These are phyloP conservation scores for Chrysosporium queenslandicum DNA, from an alignment of 2,329 filamentous ascomycete genomes.

Conservation along the genomic window DNA sequence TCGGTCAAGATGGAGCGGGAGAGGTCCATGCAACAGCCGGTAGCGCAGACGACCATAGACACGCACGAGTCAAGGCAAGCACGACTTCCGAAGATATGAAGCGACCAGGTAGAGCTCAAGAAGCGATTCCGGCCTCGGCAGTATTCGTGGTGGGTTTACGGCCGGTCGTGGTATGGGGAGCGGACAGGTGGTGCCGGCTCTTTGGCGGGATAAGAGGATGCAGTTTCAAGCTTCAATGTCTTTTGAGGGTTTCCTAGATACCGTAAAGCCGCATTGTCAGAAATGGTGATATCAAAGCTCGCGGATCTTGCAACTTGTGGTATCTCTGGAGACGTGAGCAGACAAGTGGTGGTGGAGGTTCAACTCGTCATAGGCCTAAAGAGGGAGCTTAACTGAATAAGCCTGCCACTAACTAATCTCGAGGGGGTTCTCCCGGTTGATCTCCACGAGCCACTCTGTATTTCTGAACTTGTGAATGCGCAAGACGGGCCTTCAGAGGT, in stretches of 20 bases:
- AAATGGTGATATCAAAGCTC: background rate
- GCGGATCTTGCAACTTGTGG: background rate
- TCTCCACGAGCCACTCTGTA: too few species aligned
- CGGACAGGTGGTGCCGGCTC: slow-evolving; percentile 3
- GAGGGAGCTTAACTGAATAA: background rate
- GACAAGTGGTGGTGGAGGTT: background rate
- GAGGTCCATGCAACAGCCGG: background rate
- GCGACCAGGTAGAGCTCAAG: background rate
- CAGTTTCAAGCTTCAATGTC: background rate
- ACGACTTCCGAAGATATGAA: background rate
- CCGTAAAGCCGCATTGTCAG: background rate
- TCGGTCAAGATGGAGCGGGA: background rate
- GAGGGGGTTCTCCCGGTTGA: background rate
- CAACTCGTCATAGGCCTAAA: background rate
- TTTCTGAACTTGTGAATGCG: too few species aligned
- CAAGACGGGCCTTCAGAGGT: too few species aligned
- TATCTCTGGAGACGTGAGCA: background rate
- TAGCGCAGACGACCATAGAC: background rate
- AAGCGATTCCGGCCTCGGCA: background rate
- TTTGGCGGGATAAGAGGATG: background rate
- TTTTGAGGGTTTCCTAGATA: background rate
- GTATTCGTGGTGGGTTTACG: background rate
- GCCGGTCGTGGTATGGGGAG: background rate
- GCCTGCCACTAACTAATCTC: too few species aligned
- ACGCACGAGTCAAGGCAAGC: background rate